These are phyloP conservation scores for Rhodotorula toruloides DNA, from an alignment of 768 basidiomycete species.

Conservation along the genomic window DNA sequence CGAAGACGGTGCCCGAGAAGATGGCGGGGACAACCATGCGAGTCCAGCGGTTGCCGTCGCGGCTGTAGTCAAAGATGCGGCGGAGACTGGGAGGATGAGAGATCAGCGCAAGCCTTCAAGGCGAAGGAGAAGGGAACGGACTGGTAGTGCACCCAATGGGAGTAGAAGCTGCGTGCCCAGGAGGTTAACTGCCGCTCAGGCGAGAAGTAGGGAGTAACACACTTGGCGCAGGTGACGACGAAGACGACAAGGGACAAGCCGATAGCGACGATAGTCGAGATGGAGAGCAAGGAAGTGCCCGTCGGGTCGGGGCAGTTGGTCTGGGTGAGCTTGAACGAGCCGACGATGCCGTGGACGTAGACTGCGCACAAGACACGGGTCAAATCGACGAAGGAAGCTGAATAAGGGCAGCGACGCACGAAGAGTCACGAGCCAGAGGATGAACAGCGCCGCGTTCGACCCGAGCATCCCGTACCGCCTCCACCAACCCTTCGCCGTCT, in stretches of 20 bases:
- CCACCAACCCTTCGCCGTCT: neutral
- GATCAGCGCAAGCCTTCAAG: no score
- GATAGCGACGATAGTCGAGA: neutral
- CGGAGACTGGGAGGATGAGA: neutral
- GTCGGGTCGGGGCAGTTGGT: slow-evolving; percentile 15
- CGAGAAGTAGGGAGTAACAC: neutral
- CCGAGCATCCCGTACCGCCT: neutral
- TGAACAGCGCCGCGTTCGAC: neutral
- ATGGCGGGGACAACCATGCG: slow-evolving; percentile 1
- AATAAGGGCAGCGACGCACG: neutral
- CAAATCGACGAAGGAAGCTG: no score
- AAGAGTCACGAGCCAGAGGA: slow-evolving; percentile 6
- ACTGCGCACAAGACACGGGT: slow-evolving; percentile 1
- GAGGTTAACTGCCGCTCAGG: fast-evolving
- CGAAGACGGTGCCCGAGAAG: neutral
- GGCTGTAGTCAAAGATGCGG: slow-evolving; percentile 10
- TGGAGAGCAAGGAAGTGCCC: neutral
- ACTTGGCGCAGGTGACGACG: slow-evolving; percentile 4
- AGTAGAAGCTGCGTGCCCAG: slow-evolving; percentile 1
- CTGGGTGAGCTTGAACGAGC: slow-evolving; percentile 5
- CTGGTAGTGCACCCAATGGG: neutral
- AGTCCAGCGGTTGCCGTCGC: neutral
- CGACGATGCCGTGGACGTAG: neutral
- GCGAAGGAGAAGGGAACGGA: neutral
- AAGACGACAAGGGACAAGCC: neutral